Evolutionary conservation across 106 monocot species (phyloP).

Genomic region (Posidonia australis): DNA sequence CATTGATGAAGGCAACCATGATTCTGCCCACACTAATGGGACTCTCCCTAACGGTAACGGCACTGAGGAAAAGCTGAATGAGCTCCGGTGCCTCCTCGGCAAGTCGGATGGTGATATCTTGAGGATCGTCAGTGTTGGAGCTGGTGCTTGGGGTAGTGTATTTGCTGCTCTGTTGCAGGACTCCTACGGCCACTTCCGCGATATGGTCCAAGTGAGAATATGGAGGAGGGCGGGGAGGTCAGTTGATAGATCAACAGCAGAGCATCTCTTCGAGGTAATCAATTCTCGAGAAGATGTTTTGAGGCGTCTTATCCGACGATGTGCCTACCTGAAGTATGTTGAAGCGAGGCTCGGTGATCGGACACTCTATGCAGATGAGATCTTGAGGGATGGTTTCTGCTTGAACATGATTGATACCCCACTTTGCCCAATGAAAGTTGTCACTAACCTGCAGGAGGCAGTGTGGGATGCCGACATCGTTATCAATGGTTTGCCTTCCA

Average conservation of each 20-base stretch:
- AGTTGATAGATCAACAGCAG: constrained; percentile 59
- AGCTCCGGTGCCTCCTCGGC: constrained; percentile 50
- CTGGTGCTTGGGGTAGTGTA: constrained; percentile 90
- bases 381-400: constrained; percentile 80
- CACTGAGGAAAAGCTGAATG: constrained; percentile 64
- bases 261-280: constrained; percentile 89
- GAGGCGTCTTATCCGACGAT: constrained; percentile 51
- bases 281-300: constrained; percentile 78
- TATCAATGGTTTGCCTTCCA: constrained; percentile 79
- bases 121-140: constrained; percentile 72
- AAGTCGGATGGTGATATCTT: constrained; percentile 61
- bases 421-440: constrained; percentile 78
- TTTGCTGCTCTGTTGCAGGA: constrained; percentile 74
- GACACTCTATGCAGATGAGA: constrained; percentile 73
- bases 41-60: constrained; percentile 29
- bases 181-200: constrained; percentile 57
- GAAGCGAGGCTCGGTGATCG: constrained; percentile 74
- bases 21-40: constrained; percentile 34
- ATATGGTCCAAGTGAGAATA: constrained; percentile 67
- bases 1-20: constrained; percentile 2
- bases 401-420: constrained; percentile 94
- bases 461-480: constrained; percentile 97
- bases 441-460: constrained; percentile 87
- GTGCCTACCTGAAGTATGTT: constrained; percentile 81
- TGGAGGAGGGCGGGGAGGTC: constrained; percentile 65